These are phyloP conservation scores for Aspergillus steynii DNA, from an alignment of 495 filamentous ascomycete species.

Conservation along the genomic window DNA sequence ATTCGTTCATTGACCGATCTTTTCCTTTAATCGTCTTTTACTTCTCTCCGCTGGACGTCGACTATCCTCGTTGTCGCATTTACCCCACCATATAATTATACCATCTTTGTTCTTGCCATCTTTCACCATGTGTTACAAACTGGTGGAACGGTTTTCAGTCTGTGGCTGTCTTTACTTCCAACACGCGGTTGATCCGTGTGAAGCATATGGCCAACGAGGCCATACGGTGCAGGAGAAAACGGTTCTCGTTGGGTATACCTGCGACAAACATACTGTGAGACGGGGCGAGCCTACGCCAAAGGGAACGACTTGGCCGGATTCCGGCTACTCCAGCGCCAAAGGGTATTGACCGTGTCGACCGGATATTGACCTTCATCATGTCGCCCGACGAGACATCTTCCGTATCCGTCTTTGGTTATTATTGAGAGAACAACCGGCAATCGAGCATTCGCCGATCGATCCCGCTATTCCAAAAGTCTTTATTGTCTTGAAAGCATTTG, in stretches of 20 bases:
- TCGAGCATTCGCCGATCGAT: neutral
- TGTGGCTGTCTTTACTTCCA: conserved; percentile 81
- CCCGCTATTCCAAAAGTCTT: no score
- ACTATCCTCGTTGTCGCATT: neutral
- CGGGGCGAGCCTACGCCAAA: conserved; percentile 20
- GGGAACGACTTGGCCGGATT: conserved; percentile 45
- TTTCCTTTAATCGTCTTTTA: neutral
- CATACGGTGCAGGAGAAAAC: conserved; percentile 71
- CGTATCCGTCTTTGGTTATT: no score
- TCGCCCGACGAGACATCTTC: no score
- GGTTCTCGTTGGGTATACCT: conserved; percentile 79
- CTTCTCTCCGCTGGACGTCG: conserved; percentile 8
- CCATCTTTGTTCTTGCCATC: neutral
- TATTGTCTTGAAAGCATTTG: neutral
- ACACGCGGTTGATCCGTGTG: conserved; percentile 75
- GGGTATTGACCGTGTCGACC: conserved; percentile 15
- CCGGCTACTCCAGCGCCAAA: conserved; percentile 53
- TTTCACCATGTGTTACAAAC: conserved; percentile 66
- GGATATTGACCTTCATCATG: no score
- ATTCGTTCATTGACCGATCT: conserved; percentile 7
- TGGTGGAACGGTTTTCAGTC: conserved; percentile 74
- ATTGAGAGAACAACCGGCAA: neutral
- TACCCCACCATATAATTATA: neutral
- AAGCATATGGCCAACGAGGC: conserved; percentile 67
- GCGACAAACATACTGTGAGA: conserved; percentile 57